Conservation (phyloP, 352 stramenopile species). For the Phytopythium vexans region DNA sequence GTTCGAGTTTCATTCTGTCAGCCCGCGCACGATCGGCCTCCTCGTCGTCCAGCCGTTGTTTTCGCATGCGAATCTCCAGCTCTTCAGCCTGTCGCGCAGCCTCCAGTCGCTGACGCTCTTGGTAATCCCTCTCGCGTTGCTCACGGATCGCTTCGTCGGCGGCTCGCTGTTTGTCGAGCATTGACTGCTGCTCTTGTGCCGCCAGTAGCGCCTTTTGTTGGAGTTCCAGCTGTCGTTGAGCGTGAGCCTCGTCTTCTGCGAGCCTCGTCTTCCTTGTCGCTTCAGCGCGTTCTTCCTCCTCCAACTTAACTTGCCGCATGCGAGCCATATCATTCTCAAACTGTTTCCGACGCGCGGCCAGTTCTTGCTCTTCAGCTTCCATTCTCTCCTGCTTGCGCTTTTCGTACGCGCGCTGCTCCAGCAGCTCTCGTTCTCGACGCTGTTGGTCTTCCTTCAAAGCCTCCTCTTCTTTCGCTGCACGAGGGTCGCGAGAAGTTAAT, state of each 20-base stretch:
- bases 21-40: background rate
- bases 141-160: constrained; percentile 11
- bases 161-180: constrained; percentile 12
- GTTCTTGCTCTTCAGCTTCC: constrained; percentile 34
- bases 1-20: constrained; percentile 8
- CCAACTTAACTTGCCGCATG: constrained; percentile 25
- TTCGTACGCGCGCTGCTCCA: constrained; percentile 53
- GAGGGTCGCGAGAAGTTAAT: background rate
- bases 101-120: constrained; percentile 12
- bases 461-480: constrained; percentile 4
- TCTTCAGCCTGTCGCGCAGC: constrained; percentile 17
- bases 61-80: constrained; percentile 11
- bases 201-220: constrained; percentile 34
- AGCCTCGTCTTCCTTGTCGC: constrained; percentile 17
- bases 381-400: constrained; percentile 28
- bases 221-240: constrained; percentile 30
- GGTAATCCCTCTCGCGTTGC: constrained; percentile 3
- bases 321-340: constrained; percentile 47
- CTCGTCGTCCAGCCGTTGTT: constrained; percentile 19
- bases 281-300: constrained; percentile 34
- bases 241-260: constrained; percentile 25
- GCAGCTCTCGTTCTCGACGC: constrained; percentile 37
- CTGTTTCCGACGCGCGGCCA: constrained; percentile 25
- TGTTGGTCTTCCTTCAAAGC: constrained; percentile 31
- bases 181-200: constrained; percentile 22